Evolutionary conservation across 768 basidiomycete genomes (phyloP).

Genomic region (Sporobolomyces roseus): DNA sequence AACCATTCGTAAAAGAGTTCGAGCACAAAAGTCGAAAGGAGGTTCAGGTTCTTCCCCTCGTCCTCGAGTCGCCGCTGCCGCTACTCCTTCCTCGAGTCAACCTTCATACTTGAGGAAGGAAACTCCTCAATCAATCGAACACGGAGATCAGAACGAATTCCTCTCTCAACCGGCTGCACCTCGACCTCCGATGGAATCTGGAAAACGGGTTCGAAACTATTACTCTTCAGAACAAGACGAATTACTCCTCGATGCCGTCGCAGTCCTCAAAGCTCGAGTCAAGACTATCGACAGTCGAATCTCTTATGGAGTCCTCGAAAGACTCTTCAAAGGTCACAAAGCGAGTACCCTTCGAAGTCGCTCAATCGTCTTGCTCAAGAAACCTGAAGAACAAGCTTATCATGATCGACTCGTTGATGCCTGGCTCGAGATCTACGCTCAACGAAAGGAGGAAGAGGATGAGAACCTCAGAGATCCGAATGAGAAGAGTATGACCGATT

Average conservation of each 20-base stretch:
- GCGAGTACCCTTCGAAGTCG: constrained; percentile 69
- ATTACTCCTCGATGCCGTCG: constrained; percentile 74
- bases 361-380: constrained; percentile 59
- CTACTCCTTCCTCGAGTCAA: too few species aligned
- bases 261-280: constrained; percentile 74
- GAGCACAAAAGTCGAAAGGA: too few species aligned
- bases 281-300: constrained; percentile 56
- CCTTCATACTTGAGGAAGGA: too few species aligned
- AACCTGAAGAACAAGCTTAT: constrained; percentile 68
- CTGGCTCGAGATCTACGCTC: constrained; percentile 72
- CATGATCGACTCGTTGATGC: constrained; percentile 71
- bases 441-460: constrained; percentile 60
- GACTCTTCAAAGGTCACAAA: constrained; percentile 74
- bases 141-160: constrained; percentile 31
- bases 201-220: constrained; percentile 59
- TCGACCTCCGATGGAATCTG: neutral
- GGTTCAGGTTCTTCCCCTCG: too few species aligned
- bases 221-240: constrained; percentile 89
- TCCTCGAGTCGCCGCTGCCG: too few species aligned
- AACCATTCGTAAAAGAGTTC: constrained; percentile 17
- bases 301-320: constrained; percentile 63
- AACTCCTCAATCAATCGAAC: neutral
- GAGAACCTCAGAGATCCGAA: constrained; percentile 66
- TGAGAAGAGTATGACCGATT: constrained; percentile 63
- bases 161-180: constrained; percentile 11